Conservation (phyloP, 2,329 filamentous ascomycete genomes). For the Aspergillus sp. region DNA sequence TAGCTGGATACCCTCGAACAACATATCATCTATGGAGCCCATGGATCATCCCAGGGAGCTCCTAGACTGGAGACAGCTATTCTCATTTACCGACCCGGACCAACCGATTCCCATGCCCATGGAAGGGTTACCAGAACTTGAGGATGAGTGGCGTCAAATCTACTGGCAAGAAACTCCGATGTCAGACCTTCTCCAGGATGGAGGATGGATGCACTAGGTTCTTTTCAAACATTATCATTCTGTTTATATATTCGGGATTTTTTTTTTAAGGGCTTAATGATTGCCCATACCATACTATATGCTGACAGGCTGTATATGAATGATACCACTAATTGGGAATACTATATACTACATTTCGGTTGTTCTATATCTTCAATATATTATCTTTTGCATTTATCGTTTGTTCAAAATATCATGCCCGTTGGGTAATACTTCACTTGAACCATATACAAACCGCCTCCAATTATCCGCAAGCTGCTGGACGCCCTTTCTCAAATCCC, state of each 20-base stretch:
- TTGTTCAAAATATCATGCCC: too few relatives aligned
- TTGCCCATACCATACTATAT: too few relatives aligned
- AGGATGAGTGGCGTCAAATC: slow-evolving; percentile 42
- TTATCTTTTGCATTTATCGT: too few relatives aligned
- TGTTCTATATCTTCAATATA: too few relatives aligned
- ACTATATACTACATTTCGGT: too few relatives aligned
- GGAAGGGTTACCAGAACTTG: slow-evolving; percentile 35
- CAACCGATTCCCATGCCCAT: slow-evolving; percentile 31
- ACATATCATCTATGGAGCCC: slow-evolving; percentile 22
- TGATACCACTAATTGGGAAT: too few relatives aligned
- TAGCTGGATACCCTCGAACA: slow-evolving; percentile 27
- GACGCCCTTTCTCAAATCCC: slow-evolving; percentile 69
- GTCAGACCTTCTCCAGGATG: slow-evolving; percentile 37
- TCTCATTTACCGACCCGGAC: slow-evolving; percentile 35
- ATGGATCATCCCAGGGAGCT: slow-evolving; percentile 31
- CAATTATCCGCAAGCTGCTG: slow-evolving; percentile 68
- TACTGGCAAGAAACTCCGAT: slow-evolving; percentile 41
- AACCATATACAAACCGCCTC: slow-evolving; percentile 68
- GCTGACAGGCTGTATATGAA: too few relatives aligned
- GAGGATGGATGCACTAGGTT: slow-evolving; percentile 30
- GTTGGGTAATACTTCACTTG: too few relatives aligned
- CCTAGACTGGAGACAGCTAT: slow-evolving; percentile 38
- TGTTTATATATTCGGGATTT: too few relatives aligned
- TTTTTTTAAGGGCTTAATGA: too few relatives aligned
- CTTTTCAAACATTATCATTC: too few relatives aligned